Conservation (phyloP, 2,329 filamentous ascomycete genomes). For the Botrytis paeoniae region DNA sequence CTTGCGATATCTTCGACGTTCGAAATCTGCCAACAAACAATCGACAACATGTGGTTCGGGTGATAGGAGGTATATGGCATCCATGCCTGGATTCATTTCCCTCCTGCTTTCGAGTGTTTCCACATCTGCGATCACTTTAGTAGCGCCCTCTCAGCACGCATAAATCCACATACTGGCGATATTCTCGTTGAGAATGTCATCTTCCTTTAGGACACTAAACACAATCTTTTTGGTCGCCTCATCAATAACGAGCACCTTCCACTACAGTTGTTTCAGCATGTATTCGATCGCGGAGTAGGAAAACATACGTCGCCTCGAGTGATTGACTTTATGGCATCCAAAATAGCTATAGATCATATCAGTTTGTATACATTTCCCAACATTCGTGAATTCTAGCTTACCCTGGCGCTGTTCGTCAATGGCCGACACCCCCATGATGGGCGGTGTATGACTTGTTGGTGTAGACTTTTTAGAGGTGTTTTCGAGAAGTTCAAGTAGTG, state of each 20-base stretch:
- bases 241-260: constrained; percentile 95
- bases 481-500: neutral
- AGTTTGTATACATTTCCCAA: constrained; percentile 14
- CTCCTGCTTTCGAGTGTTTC: constrained; percentile 88
- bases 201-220: constrained; percentile 87
- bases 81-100: constrained; percentile 81
- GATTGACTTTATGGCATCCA: constrained; percentile 72
- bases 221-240: constrained; percentile 79
- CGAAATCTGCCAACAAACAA: constrained; percentile 89
- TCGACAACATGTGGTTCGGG: constrained; percentile 87
- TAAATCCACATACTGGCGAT: constrained; percentile 69
- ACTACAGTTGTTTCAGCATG: constrained; percentile 51
- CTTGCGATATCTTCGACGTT: constrained; percentile 75
- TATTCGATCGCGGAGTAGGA: constrained; percentile 1
- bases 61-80: constrained; percentile 89
- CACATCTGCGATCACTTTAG: constrained; percentile 62
- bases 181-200: constrained; percentile 95
- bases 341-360: constrained; percentile 54
- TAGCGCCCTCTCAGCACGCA: neutral
- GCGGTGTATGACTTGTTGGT: constrained; percentile 18
- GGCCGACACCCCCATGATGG: constrained; percentile 61
- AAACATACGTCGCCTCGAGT: constrained; percentile 73
- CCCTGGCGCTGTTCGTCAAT: constrained; percentile 80
- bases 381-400: constrained; percentile 42
- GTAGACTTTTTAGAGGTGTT: neutral